phyloP scores from a whole-genome alignment of 352 stramenopile species.

The Phytophthora uliginosa region DNA sequence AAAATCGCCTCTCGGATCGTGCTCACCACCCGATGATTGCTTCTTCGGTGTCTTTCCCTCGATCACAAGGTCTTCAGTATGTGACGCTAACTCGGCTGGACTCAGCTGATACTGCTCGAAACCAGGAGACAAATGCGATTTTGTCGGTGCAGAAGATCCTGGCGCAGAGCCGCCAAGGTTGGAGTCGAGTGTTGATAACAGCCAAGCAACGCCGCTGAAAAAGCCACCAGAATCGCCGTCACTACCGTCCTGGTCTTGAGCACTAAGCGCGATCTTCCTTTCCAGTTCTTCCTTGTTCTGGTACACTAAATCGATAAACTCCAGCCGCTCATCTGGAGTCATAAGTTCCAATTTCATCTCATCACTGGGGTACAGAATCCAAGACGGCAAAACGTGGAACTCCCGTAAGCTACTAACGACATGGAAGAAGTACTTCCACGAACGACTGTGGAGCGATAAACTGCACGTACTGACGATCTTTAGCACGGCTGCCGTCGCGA shows the following conservation, averaged over 20 bases:
- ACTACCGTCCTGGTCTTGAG: conserved; percentile 37
- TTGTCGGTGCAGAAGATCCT: conserved; percentile 19
- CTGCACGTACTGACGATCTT: conserved; percentile 77
- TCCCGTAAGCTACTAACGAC: conserved; percentile 67
- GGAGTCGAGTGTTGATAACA: conserved; percentile 75
- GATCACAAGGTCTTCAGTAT: conserved; percentile 63
- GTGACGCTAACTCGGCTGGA: conserved; percentile 52
- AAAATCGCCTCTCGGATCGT: conserved; percentile 40
- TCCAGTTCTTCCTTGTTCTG: conserved; percentile 69
- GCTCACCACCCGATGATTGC: conserved; percentile 12
- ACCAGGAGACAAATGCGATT: conserved; percentile 34
- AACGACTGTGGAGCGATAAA: conserved; percentile 53
- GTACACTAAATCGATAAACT: conserved; percentile 70
- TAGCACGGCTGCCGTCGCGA: conserved; percentile 76
- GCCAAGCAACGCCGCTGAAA: conserved; percentile 80
- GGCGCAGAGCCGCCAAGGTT: conserved; percentile 38
- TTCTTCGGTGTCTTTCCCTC: conserved; percentile 33
- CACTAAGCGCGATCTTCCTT: conserved; percentile 51
- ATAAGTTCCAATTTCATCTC: conserved; percentile 49
- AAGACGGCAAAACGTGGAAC: conserved; percentile 66
- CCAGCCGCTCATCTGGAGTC: conserved; percentile 53
- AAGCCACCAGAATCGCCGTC: conserved; percentile 49
- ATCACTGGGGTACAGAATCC: conserved; percentile 50
- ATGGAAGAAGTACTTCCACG: conserved; percentile 79
- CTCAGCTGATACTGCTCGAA: conserved; percentile 43